These are phyloP conservation scores for Cichorium intybus DNA, from an alignment of 140 eudicot species.

Conservation along the genomic window DNA sequence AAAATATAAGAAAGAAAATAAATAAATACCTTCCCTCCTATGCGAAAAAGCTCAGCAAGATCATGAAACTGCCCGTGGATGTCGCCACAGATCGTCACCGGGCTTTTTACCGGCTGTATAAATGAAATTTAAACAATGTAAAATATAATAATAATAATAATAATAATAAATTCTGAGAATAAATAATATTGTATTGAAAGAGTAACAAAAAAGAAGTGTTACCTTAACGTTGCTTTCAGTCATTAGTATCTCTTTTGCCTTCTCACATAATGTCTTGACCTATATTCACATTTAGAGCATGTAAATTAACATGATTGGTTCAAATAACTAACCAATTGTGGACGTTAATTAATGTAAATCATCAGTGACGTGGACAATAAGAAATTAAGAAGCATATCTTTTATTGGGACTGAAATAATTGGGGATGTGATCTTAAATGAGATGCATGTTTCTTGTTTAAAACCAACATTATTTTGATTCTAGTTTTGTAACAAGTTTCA, in stretches of 20 bases:
- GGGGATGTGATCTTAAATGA: too few relatives aligned
- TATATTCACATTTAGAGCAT: constrained; percentile 17
- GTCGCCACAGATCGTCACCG: constrained; percentile 66
- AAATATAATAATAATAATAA: not conserved
- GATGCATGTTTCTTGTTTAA: not conserved
- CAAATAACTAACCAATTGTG: constrained; percentile 4
- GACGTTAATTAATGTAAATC: too few relatives aligned
- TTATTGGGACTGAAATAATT: too few relatives aligned
- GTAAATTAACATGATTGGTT: constrained; percentile 1
- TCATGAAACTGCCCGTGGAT: constrained; percentile 69
- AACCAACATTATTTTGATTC: not conserved
- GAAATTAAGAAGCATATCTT: too few relatives aligned
- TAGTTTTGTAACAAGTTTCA: constrained; percentile 5
- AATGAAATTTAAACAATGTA: not conserved
- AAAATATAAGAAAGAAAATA: not conserved
- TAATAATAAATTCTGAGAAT: not conserved
- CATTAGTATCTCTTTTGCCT: constrained; percentile 65
- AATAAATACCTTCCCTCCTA: constrained; percentile 55
- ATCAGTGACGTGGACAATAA: too few relatives aligned
- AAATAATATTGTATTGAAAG: not conserved
- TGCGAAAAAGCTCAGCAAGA: constrained; percentile 65
- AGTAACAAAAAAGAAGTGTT: not conserved
- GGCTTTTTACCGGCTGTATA: constrained; percentile 69
- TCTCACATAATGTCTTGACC: constrained; percentile 61
- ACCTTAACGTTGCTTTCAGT: constrained; percentile 65